Base-by-base conservation (phyloP, 768 basidiomycete species). In the Clitopilus passeckerianus region DNA sequence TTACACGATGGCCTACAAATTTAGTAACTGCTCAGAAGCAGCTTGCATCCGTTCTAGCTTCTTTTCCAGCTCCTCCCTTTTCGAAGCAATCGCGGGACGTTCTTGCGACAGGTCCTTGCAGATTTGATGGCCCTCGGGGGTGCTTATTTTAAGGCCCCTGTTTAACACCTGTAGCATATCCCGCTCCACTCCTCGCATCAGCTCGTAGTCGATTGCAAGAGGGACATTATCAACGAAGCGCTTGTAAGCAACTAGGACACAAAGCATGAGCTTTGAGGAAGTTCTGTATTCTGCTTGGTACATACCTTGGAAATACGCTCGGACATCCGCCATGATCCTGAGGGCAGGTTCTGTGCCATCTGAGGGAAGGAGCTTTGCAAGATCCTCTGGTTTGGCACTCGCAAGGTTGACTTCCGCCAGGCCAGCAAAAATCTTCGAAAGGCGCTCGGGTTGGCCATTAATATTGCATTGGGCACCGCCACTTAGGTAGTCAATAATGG, bases 231-330 rank as follows among this genome's bases (percentile, higher is more conserved):
- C 86, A 2, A 74, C 74, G 60, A 86, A 80, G 1, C 85, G 77
- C 67, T 86, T 86, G 66, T 82, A 86, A 0, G 83, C 79, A 1
- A 87, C 85, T 88, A 58, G 5, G 61, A 41, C 15, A 34, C 5
- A 50, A 18, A 4, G 46, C 43, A 50, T 55, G 16, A 44, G 53
- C 27, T 10, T 14, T 9, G 44, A 20, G 44, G 7, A 20, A 54
- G 5, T 58, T 61, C 53, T 62, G 24, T 30, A 27, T 30, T 22
- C 53, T 15, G 52, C 35, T 10, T 46, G n/a, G 30, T n/a, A 59
- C 64, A 7, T 64, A 87, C 90, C 89, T 77, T 90, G 86, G 69
- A 90, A 90, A 62, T 90, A 90, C 0, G 85, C 88, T 5, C 86
- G 75, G 0, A 89, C 86, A 58, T 84, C 80, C 0, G 86, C 86